Percentiles rank a stretch among this genome's conserved stretches.
These are phyloP conservation scores for Coniochaeta sp. DNA, from an alignment of 2,329 filamentous ascomycete species.

Conservation along the genomic window DNA sequence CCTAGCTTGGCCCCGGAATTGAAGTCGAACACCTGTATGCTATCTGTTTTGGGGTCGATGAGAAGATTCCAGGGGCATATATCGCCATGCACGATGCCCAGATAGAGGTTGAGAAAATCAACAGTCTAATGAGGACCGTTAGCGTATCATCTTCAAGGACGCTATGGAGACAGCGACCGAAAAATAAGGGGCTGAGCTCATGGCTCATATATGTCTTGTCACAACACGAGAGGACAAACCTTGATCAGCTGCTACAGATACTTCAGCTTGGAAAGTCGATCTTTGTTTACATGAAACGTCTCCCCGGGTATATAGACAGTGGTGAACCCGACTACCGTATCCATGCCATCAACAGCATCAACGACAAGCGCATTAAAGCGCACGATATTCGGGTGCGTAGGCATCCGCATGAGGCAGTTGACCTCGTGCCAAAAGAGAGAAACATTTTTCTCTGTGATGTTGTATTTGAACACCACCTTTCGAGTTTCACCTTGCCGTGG, in stretches of 20 bases:
- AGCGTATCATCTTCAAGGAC: background rate
- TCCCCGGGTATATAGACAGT: slow-evolving; percentile 23
- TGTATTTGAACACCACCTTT: slow-evolving; percentile 27
- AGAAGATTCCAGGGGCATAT: slow-evolving; percentile 8
- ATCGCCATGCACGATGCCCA: slow-evolving; percentile 11
- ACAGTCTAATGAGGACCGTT: background rate
- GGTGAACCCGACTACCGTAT: slow-evolving; percentile 28
- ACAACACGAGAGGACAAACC: slow-evolving; percentile 41
- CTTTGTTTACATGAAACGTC: slow-evolving; percentile 1
- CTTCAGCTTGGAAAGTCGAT: slow-evolving; percentile 1
- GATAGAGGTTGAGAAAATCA: slow-evolving; percentile 9
- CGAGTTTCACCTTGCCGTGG: slow-evolving; percentile 2
- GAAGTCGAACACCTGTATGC: slow-evolving; percentile 10
- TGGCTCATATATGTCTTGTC: slow-evolving; percentile 34
- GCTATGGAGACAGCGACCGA: slow-evolving; percentile 20
- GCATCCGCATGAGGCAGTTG: slow-evolving; percentile 25
- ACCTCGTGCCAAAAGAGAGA: slow-evolving; percentile 24
- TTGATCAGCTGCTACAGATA: slow-evolving; percentile 1
- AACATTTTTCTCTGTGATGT: slow-evolving; percentile 15
- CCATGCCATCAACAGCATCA: slow-evolving; percentile 19
- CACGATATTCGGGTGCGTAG: slow-evolving; percentile 27
- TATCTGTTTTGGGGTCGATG: slow-evolving; percentile 8
- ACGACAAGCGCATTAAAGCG: slow-evolving; percentile 25
- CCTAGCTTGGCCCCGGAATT: slow-evolving; percentile 7
- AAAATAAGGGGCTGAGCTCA: slow-evolving; percentile 30